Conservation (phyloP, 1,139 yeast species). For the Yarrowia galli region DNA sequence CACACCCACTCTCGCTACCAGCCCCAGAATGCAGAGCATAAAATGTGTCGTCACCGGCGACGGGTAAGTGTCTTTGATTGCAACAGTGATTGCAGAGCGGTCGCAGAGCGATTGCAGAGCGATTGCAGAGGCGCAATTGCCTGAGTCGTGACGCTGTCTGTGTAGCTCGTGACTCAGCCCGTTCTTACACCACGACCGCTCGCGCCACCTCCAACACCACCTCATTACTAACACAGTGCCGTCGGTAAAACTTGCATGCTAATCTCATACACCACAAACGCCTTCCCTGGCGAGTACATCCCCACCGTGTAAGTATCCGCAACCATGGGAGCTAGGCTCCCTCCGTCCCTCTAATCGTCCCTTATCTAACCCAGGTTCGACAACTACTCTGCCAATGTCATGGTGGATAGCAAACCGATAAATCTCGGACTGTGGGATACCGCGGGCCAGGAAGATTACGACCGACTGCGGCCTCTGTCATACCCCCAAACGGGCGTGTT, state of each 20-base stretch:
- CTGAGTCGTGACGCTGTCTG: too few relatives aligned
- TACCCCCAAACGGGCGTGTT: conserved; percentile 94
- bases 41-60: conserved; percentile 97
- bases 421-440: conserved; percentile 94
- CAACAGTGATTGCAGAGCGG: too few relatives aligned
- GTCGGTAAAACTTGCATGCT: conserved; percentile 93
- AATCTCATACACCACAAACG: conserved; percentile 89
- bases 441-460: conserved; percentile 97
- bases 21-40: conserved; percentile 73
- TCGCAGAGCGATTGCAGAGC: too few relatives aligned
- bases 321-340: not conserved
- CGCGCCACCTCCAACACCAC: not conserved
- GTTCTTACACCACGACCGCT: not conserved
- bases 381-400: conserved; percentile 85
- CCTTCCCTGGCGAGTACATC: conserved; percentile 93
- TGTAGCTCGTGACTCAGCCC: too few relatives aligned
- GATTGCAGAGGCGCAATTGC: too few relatives aligned
- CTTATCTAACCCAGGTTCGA: conserved; percentile 58
- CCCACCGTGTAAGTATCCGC: conserved; percentile 69
- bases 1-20: not conserved
- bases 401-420: conserved; percentile 81
- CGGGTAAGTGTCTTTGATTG: conserved; percentile 56
- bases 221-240: conserved; percentile 58
- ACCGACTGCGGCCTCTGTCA: conserved; percentile 85
- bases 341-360: not conserved